Evolutionary conservation across 768 basidiomycete genomes (phyloP).

Genomic region (Hysterangium stoloniferum): DNA sequence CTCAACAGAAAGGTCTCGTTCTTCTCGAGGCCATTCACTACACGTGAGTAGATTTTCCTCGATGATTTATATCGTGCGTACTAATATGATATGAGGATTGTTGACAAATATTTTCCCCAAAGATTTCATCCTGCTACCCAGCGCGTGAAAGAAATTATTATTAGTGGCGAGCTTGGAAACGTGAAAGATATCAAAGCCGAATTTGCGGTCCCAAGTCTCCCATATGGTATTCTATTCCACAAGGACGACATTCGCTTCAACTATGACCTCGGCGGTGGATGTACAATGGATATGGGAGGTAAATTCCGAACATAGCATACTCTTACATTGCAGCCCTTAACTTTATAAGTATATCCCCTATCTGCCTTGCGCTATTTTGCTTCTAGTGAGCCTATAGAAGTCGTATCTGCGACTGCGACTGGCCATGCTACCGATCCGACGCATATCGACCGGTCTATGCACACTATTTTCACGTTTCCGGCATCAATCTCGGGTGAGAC

Average conservation of each 20-base stretch:
- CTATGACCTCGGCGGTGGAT: constrained; percentile 19
- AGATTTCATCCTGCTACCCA: constrained; percentile 18
- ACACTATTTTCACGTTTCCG: no score
- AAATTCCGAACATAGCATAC: no score
- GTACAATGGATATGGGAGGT: constrained; percentile 19
- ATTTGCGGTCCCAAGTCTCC: neutral
- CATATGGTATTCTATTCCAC: neutral
- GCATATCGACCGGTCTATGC: no score
- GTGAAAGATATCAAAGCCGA: constrained; percentile 4
- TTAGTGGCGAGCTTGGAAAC: constrained; percentile 13
- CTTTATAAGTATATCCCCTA: no score
- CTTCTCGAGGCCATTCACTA: constrained; percentile 25
- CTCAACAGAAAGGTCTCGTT: constrained; percentile 20
- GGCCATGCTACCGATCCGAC: no score
- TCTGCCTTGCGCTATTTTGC: no score
- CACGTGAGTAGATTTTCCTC: constrained; percentile 12
- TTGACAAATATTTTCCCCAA: neutral
- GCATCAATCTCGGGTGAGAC: no score
- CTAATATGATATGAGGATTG: no score
- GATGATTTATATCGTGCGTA: neutral
- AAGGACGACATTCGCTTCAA: constrained; percentile 17
- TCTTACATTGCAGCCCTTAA: no score
- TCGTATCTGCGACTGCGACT: no score
- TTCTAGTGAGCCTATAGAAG: no score
- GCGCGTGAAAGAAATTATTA: constrained; percentile 8